Evolutionary conservation across 1,284 basidiomycete species (phyloP).

Genomic region (Cronartium quercuum): DNA sequence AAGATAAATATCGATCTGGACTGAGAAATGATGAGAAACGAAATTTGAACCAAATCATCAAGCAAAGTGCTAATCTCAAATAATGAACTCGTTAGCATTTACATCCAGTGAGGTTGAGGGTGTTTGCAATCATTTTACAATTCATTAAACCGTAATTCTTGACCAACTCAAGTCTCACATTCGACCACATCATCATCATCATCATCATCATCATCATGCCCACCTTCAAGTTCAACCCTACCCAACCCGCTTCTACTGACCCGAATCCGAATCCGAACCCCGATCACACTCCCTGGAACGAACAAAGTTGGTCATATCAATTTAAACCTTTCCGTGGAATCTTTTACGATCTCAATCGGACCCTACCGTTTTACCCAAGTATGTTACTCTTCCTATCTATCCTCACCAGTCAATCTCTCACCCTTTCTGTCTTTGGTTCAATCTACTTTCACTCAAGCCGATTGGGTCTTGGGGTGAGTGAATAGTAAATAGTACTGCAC

Average conservation of each 20-base stretch:
- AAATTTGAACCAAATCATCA: no score
- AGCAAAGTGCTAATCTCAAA: no score
- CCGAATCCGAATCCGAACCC: no score
- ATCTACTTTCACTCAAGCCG: slow-evolving; percentile 53
- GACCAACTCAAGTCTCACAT: no score
- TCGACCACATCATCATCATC: no score
- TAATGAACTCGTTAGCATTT: no score
- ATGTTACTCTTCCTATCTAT: neutral
- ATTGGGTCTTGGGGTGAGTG: neutral
- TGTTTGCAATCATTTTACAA: no score
- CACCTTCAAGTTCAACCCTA: neutral
- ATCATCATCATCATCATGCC: no score
- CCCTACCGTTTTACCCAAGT: slow-evolving; percentile 65
- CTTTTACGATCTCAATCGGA: slow-evolving; percentile 64
- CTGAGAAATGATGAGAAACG: no score
- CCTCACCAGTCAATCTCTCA: neutral
- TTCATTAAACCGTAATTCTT: no score
- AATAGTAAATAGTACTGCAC: neutral
- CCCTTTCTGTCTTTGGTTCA: slow-evolving; percentile 60
- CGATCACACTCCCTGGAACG: slow-evolving; percentile 47
- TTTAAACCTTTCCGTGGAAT: slow-evolving; percentile 63
- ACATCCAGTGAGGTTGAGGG: no score
- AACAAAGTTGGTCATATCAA: slow-evolving; percentile 46
- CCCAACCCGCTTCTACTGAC: slow-evolving; percentile 32
- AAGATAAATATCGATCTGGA: no score